Percentiles rank a stretch among this genome's conserved stretches.
Evolutionary conservation across 2,329 filamentous ascomycete species (phyloP).

Genomic region (Nectriaceae sp.): DNA sequence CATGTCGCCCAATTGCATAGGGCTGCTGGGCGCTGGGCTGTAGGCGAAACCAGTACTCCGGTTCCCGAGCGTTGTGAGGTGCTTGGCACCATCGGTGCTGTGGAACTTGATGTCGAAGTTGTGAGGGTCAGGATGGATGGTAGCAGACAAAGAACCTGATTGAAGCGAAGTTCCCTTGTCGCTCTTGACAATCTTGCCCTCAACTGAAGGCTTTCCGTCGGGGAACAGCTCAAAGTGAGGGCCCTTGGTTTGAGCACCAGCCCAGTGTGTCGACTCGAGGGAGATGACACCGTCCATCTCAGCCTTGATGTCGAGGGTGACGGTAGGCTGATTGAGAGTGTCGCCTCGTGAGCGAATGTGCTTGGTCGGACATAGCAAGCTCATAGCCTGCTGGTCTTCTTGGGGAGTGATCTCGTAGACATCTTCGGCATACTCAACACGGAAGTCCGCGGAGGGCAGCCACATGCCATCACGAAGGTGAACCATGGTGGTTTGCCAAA

Average conservation of each 20-base stretch:
- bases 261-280: constrained; percentile 42
- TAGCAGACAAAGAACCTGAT: constrained; percentile 38
- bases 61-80: constrained; percentile 40
- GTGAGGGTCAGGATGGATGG: constrained; percentile 37
- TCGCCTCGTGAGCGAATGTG: constrained; percentile 56
- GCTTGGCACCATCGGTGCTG: constrained; percentile 36
- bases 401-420: constrained; percentile 52
- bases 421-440: constrained; percentile 67
- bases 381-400: constrained; percentile 48
- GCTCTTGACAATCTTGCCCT: constrained; percentile 30
- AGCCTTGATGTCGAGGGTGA: constrained; percentile 44
- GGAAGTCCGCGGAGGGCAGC: constrained; percentile 61
- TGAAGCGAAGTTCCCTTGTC: constrained; percentile 39
- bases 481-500: constrained; percentile 26
- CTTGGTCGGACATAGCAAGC: constrained; percentile 56
- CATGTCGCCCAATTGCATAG: constrained; percentile 37
- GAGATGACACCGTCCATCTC: constrained; percentile 43
- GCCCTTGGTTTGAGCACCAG: constrained; percentile 37
- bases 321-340: constrained; percentile 56
- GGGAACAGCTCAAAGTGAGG: constrained; percentile 43
- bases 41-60: constrained; percentile 43
- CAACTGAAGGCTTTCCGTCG: constrained; percentile 32
- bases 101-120: constrained; percentile 43
- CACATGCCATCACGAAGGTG: constrained; percentile 54
- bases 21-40: constrained; percentile 34